Conservation (phyloP, 2,329 filamentous ascomycete genomes). For the Diaporthe amygdali region DNA sequence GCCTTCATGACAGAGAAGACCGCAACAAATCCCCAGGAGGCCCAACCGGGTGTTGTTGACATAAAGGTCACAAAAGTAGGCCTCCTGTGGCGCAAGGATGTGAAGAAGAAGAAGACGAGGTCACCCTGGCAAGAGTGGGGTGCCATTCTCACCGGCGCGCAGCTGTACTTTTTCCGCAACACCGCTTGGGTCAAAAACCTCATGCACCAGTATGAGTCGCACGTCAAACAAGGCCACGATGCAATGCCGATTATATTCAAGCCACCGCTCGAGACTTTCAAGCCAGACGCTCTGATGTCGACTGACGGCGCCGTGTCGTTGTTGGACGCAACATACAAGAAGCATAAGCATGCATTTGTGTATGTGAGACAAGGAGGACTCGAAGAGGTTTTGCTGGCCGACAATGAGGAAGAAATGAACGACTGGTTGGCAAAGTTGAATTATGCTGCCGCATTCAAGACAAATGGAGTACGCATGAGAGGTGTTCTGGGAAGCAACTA, state of each 20-base stretch:
- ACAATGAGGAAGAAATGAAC: constrained; percentile 89
- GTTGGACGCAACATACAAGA: constrained; percentile 84
- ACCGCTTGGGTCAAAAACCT: constrained; percentile 89
- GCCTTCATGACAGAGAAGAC: constrained; percentile 93
- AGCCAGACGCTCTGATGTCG: constrained; percentile 91
- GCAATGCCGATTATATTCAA: constrained; percentile 85
- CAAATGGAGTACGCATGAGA: constrained; percentile 87
- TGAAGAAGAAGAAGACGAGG: constrained; percentile 90
- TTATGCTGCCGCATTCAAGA: constrained; percentile 93
- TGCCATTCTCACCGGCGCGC: constrained; percentile 92
- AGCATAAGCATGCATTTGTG: constrained; percentile 93
- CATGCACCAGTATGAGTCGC: constrained; percentile 85
- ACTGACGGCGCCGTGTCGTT: constrained; percentile 92
- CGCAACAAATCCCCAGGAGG: constrained; percentile 82
- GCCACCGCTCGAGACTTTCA: constrained; percentile 88
- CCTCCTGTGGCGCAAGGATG: constrained; percentile 90
- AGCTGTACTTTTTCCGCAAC: constrained; percentile 96
- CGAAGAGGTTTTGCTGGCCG: constrained; percentile 90
- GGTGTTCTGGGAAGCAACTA: constrained; percentile 85
- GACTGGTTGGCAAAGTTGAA: constrained; percentile 97
- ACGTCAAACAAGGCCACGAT: constrained; percentile 78
- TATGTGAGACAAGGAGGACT: constrained; percentile 86
- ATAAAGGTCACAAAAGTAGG: constrained; percentile 98
- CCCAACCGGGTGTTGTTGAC: constrained; percentile 91
- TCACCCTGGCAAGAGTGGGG: constrained; percentile 99